Conservation (phyloP, 257 asterid genomes). For the Mitragyna speciosa region DNA sequence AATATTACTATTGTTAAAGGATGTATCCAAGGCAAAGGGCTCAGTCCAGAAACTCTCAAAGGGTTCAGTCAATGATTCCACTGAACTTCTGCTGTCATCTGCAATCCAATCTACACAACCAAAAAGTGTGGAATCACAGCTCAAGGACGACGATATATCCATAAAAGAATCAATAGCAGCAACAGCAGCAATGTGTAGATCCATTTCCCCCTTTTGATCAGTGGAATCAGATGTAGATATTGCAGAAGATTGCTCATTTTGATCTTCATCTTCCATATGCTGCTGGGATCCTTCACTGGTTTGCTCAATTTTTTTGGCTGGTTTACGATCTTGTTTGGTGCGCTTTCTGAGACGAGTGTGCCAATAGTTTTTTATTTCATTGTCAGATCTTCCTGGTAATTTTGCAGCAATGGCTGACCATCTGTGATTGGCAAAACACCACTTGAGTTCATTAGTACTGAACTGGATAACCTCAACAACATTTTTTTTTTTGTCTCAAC, state of each 20-base stretch:
- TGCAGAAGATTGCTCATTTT: conserved; percentile 9
- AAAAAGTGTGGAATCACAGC: neutral
- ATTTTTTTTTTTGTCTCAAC: neutral
- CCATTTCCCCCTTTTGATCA: neutral
- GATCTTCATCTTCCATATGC: neutral
- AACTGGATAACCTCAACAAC: neutral
- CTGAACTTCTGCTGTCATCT: conserved; percentile 7
- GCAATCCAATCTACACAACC: neutral
- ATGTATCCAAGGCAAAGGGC: conserved; percentile 11
- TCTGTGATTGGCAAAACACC: conserved; percentile 18
- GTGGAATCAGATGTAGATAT: neutral
- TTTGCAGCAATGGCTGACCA: conserved; percentile 46
- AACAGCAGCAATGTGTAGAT: neutral
- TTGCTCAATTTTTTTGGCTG: neutral
- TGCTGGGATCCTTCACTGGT: neutral
- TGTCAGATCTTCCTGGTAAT: conserved; percentile 52
- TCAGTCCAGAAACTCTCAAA: conserved; percentile 23
- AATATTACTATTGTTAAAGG: neutral
- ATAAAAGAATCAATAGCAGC: neutral
- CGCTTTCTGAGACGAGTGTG: conserved; percentile 42
- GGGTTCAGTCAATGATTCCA: conserved; percentile 15
- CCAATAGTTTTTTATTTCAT: conserved; percentile 48
- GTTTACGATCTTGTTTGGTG: neutral
- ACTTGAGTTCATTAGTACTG: neutral
- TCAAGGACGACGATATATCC: neutral